These are phyloP conservation scores for Ceratocystis destructans DNA, from an alignment of 2,329 filamentous ascomycete genomes.

Conservation along the genomic window DNA sequence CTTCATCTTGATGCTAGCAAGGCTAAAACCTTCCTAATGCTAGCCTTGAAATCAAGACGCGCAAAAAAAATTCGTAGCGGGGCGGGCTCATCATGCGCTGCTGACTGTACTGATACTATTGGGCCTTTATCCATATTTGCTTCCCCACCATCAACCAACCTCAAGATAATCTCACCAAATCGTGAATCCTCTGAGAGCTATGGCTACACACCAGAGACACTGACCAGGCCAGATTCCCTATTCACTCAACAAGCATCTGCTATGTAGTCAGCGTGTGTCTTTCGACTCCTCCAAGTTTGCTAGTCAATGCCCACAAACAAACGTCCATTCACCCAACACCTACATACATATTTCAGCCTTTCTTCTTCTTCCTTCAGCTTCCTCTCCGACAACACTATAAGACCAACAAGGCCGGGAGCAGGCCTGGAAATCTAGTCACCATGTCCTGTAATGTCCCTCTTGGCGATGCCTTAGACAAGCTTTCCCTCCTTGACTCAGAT, in stretches of 20 bases:
- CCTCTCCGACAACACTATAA: too few species aligned
- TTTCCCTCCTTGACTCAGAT: conserved; percentile 9
- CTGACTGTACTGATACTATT: neutral
- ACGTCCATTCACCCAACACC: too few species aligned
- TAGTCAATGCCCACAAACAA: too few species aligned
- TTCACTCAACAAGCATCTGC: too few species aligned
- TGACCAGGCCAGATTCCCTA: neutral
- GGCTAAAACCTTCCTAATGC: neutral
- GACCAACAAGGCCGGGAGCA: too few species aligned
- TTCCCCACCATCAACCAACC: neutral
- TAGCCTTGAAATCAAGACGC: neutral
- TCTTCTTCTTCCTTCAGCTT: too few species aligned
- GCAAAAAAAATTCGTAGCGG: neutral
- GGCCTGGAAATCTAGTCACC: neutral
- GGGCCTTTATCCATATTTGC: neutral
- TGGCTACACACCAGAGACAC: neutral
- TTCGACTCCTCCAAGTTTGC: neutral
- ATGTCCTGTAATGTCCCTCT: neutral
- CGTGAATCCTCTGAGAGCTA: neutral
- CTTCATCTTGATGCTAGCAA: too few species aligned
- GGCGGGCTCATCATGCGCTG: neutral
- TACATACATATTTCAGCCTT: too few species aligned
- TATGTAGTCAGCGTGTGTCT: neutral
- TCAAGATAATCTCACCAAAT: too few species aligned
- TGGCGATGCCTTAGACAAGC: neutral